phyloP scores from a whole-genome alignment of 805 yeast species.

The Saccharomycopsis fibuligera region DNA sequence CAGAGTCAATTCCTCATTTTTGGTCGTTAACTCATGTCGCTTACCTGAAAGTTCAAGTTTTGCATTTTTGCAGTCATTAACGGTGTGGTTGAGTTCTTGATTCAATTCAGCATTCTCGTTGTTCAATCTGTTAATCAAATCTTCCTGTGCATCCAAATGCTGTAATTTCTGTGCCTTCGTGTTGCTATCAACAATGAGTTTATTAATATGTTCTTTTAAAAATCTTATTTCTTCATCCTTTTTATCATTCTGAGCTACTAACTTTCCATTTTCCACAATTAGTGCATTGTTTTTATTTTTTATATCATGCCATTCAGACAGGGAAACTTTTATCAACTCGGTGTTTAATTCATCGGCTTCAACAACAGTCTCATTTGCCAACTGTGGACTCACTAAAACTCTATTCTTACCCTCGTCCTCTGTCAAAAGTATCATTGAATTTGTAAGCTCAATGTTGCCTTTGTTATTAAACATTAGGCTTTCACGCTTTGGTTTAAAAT shows the following conservation, averaged over 20 bases:
- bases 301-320: slow-evolving; percentile 20
- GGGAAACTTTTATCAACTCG: slow-evolving; percentile 8
- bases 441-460: slow-evolving; percentile 20
- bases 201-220: slow-evolving; percentile 7
- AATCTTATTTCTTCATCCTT: slow-evolving; percentile 14
- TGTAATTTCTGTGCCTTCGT: neutral
- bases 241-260: slow-evolving; percentile 3
- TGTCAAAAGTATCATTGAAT: slow-evolving; percentile 16
- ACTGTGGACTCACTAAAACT: neutral
- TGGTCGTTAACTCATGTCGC: neutral
- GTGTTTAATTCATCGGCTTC: slow-evolving; percentile 5
- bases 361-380: neutral
- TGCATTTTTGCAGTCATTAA: slow-evolving; percentile 11
- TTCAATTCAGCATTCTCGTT: slow-evolving; percentile 16
- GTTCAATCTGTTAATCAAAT: slow-evolving; percentile 22
- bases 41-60: neutral
- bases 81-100: slow-evolving; percentile 4
- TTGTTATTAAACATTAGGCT: slow-evolving; percentile 5
- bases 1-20: neutral
- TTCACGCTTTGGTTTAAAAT: neutral
- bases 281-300: slow-evolving; percentile 22
- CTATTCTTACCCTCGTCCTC: slow-evolving; percentile 5
- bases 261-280: slow-evolving; percentile 24
- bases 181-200: neutral
- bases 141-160: slow-evolving; percentile 20